Evolutionary conservation across 1,284 basidiomycete species (phyloP).

Genomic region (Puccinia brachypodii): DNA sequence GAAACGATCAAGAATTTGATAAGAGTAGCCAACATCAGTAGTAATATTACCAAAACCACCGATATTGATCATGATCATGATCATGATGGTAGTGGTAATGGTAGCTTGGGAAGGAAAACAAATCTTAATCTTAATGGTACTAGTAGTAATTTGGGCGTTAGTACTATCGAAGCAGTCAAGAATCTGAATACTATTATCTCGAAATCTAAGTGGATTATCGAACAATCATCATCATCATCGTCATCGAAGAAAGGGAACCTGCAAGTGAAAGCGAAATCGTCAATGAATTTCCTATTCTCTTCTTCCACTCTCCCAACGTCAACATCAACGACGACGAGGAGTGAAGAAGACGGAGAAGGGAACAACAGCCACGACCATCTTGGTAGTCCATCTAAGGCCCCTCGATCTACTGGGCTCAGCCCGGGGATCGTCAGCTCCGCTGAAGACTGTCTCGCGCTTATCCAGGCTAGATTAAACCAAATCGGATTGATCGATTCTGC

Average conservation of each 20-base stretch:
- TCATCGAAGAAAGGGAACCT: no score
- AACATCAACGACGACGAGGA: no score
- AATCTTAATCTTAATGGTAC: neutral
- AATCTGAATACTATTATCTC: slow-evolving; percentile 52
- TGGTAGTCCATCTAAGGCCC: no score
- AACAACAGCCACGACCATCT: no score
- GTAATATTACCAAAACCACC: no score
- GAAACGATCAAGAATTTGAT: slow-evolving; percentile 51
- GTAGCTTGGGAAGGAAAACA: neutral
- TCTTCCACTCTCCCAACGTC: neutral
- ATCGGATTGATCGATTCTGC: slow-evolving; percentile 53
- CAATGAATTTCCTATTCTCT: slow-evolving; percentile 9
- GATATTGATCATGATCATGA: neutral
- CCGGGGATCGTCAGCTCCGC: slow-evolving; percentile 49
- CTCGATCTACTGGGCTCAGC: no score
- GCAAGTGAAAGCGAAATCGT: no score
- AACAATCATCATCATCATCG: no score
- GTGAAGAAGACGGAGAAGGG: no score
- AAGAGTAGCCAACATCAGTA: slow-evolving; percentile 49
- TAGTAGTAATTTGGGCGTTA: slow-evolving; percentile 46
- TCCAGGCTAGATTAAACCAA: slow-evolving; percentile 51
- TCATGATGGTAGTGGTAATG: slow-evolving; percentile 13
- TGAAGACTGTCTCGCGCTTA: slow-evolving; percentile 51
- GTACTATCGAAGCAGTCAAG: slow-evolving; percentile 53
- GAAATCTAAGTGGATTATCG: slow-evolving; percentile 51